phyloP scores from a whole-genome alignment of 805 yeast genomes.

The Ogataea wickerhamii region DNA sequence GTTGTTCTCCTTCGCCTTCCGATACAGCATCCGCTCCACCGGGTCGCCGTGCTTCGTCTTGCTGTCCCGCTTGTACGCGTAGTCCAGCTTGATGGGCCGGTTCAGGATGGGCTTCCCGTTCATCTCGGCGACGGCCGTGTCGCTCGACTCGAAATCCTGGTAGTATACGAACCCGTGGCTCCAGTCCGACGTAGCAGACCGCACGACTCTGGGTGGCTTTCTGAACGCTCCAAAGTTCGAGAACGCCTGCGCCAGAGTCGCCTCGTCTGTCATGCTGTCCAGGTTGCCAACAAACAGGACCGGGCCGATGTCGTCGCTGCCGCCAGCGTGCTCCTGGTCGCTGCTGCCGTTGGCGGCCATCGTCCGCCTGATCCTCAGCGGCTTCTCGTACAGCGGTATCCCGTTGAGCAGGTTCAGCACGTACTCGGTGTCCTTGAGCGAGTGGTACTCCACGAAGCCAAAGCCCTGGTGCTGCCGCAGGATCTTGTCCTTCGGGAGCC shows the following conservation, averaged over 20 bases:
- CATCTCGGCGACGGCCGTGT: constrained; percentile 66
- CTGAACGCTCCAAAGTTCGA: constrained; percentile 63
- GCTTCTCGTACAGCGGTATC: constrained; percentile 55
- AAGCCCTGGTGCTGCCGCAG: constrained; percentile 74
- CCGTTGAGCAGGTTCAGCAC: constrained; percentile 59
- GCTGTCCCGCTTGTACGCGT: constrained; percentile 66
- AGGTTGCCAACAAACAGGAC: constrained; percentile 55
- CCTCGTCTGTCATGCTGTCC: constrained; percentile 62
- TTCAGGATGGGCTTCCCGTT: constrained; percentile 69
- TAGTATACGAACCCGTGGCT: constrained; percentile 68
- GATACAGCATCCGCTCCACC: constrained; percentile 68
- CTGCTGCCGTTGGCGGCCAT: constrained; percentile 5
- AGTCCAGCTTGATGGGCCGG: constrained; percentile 53
- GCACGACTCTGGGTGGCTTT: constrained; percentile 43
- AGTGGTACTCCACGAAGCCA: constrained; percentile 76
- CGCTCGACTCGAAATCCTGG: constrained; percentile 64
- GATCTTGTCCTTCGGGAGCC: constrained; percentile 78
- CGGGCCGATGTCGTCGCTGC: constrained; percentile 41
- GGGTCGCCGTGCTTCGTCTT: constrained; percentile 73
- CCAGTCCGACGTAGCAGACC: constrained; percentile 47
- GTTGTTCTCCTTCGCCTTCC: constrained; percentile 26
- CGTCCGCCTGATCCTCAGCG: constrained; percentile 47
- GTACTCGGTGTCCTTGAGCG: constrained; percentile 64
- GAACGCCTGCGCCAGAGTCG: constrained; percentile 54
- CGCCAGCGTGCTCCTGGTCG: constrained; percentile 6